Base-by-base conservation (phyloP, 2,329 filamentous ascomycete species). In the Fusarium sp. region DNA sequence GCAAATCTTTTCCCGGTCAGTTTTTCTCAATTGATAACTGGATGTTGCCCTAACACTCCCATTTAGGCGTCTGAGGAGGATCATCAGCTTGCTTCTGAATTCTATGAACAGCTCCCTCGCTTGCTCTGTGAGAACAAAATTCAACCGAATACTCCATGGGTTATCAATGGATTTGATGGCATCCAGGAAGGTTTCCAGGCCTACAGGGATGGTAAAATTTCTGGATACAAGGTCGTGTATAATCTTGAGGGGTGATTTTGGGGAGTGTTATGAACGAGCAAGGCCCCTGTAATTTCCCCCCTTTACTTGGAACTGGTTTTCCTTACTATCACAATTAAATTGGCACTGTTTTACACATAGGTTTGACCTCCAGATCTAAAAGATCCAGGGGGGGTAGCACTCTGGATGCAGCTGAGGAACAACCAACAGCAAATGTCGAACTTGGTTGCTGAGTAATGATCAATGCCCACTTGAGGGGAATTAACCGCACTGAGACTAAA, bases 121-220 rank as follows among this genome's bases (percentile, higher is more conserved):
- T 8, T 66, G 2, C 56, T 66, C 5, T 23, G 34, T 8, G 16
- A 37, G 8, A 20, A 20, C 0, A 16, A 35, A 30, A 56, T 67
- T 9, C 10, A 23, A 3, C 64, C 64, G 1, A 62, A 56, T 34
- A 41, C 25, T 7, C 35, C 16, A 30, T 56, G 32, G 43, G 37
- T 16, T 56, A 14, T 30, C 35, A 13, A 35, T 10, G 64, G 58
- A 0, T 8, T 63, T 1, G 2, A 32, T 6, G 35, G 35, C n/a
- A n/a, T n/a, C n/a, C n/a, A n/a, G n/a, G 27, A 48, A 6, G 58
- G 58, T 1, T 67, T 67, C 5, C 64, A 67, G 23, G 64, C 32
- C 1, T 67, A 54, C 18, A 37, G 64, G 7, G 64, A 67, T 8
- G 64, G 64, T 5, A 67, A 56, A 10, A 56, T 67, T 6, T 67